Evolutionary conservation across 306 rosid species (phyloP), one percentile per base, ranked within the genome.

Genomic region (Phaseolus lunatus): DNA sequence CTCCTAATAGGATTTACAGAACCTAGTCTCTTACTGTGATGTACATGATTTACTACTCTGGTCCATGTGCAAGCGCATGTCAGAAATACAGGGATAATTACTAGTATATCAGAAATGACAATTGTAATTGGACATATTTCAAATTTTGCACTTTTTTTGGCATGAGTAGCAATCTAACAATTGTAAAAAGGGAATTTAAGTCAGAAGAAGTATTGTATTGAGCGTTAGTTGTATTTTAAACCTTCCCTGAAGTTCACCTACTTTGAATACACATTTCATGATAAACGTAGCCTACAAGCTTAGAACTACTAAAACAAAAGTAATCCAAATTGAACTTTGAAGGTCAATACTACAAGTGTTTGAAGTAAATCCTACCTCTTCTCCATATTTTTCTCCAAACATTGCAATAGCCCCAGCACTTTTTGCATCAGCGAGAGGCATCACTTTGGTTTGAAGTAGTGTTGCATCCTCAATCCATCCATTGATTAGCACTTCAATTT

Each of bases 381-480:
- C 97, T 39, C 97, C 97, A 64, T 95, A 92, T 83, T 89, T 95
- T 84, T 95, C 98, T 31, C 97, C 98, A 85, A 92, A 90, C 98
- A 92, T 95, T 62, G 98, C 96, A 78, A 90, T 90, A 75, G 97
- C 98, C 66, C 98, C 98, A 9, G 92, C 96, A 8, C 84, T 83
- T 81, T 95, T 95, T 77, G 97, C 98, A 41, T 92, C 93, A 77
- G 52, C 81, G 75, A 95, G 90, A 75, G 93, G 89, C 98, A 95
- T 88, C 78, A 92, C 97, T 81, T 89, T 89, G 82, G 93, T 92
- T 82, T 90, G 91, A 85, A 95, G 93, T 63, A 79, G 86, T 16
- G 85, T 77, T 48, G 92, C 92, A 80, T 87, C 89, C 72, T 91
- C 91, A 77, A 92, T 89, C 98, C 98, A 95, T 72, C 78, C 75